A percentile compares a stretch with the other conserved stretches of the same genome.
Conservation (phyloP, 495 filamentous ascomycete genomes). For the Penicillium cinerascens region DNA sequence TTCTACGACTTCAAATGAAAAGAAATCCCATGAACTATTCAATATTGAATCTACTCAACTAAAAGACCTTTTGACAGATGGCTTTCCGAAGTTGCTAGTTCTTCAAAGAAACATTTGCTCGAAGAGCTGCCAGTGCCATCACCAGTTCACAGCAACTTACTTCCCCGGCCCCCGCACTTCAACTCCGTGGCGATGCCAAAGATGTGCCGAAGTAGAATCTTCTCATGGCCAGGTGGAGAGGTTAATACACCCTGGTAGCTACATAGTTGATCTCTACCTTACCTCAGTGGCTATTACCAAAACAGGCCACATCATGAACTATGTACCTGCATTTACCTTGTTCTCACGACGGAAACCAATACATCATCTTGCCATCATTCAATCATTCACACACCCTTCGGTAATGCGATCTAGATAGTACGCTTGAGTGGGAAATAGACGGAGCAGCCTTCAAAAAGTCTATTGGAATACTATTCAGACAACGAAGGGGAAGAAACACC, state of each 20-base stretch:
- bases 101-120: background rate
- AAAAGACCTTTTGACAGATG: background rate
- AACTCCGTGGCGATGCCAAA: too few relatives aligned
- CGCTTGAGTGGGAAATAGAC: background rate
- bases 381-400: too few relatives aligned
- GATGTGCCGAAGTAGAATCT: too few relatives aligned
- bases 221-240: too few relatives aligned
- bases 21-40: background rate
- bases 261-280: too few relatives aligned
- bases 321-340: background rate
- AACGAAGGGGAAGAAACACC: constrained; percentile 17
- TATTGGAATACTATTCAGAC: constrained; percentile 32
- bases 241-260: too few relatives aligned
- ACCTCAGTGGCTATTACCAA: background rate
- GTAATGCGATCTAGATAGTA: background rate
- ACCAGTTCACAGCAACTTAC: background rate
- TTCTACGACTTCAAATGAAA: background rate
- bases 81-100: too few relatives aligned
- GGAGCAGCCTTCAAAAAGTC: constrained; percentile 17
- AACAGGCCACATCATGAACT: background rate
- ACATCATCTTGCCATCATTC: background rate
- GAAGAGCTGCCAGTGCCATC: background rate
- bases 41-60: background rate
- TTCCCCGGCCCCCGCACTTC: background rate
- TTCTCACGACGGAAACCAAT: background rate